Conservation (phyloP, 2,329 filamentous ascomycete species). For the Colletotrichum somersetense region DNA sequence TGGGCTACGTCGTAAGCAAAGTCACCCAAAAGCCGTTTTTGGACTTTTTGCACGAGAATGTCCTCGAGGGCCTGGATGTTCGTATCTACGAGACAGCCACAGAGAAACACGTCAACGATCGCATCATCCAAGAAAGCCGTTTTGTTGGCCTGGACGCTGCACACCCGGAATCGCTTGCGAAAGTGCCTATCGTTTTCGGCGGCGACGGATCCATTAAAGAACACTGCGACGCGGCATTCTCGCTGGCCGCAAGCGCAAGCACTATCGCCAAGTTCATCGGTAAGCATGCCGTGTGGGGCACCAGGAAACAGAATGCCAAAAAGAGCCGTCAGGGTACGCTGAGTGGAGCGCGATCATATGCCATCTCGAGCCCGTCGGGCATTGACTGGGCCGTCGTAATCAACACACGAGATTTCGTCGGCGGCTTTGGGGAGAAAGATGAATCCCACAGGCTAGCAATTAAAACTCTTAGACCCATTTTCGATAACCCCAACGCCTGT, state of each 20-base stretch:
- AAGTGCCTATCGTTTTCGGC: slow-evolving; percentile 23
- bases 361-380: slow-evolving; percentile 1
- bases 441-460: too few species aligned
- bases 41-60: slow-evolving; percentile 26
- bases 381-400: slow-evolving; percentile 33
- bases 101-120: slow-evolving; percentile 27
- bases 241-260: slow-evolving; percentile 36
- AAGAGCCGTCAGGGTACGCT: slow-evolving; percentile 10
- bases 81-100: slow-evolving; percentile 39
- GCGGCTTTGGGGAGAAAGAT: too few species aligned
- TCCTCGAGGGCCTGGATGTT: slow-evolving; percentile 38
- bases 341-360: slow-evolving; percentile 19
- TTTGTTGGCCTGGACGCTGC: slow-evolving; percentile 32
- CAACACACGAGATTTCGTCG: slow-evolving; percentile 18
- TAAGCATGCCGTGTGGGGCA: slow-evolving; percentile 32
- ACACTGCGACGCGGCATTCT: slow-evolving; percentile 30
- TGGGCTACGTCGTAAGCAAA: slow-evolving; percentile 40
- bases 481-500: too few species aligned
- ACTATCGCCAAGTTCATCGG: slow-evolving; percentile 37
- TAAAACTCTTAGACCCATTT: too few species aligned
- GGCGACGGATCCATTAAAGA: slow-evolving; percentile 43
- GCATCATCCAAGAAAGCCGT: slow-evolving; percentile 38
- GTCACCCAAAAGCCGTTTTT: slow-evolving; percentile 32
- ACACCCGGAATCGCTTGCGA: slow-evolving; percentile 3
- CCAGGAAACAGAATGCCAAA: neutral